Conservation (phyloP, 2,329 filamentous ascomycete species). For the Drechmeria coniospora region DNA sequence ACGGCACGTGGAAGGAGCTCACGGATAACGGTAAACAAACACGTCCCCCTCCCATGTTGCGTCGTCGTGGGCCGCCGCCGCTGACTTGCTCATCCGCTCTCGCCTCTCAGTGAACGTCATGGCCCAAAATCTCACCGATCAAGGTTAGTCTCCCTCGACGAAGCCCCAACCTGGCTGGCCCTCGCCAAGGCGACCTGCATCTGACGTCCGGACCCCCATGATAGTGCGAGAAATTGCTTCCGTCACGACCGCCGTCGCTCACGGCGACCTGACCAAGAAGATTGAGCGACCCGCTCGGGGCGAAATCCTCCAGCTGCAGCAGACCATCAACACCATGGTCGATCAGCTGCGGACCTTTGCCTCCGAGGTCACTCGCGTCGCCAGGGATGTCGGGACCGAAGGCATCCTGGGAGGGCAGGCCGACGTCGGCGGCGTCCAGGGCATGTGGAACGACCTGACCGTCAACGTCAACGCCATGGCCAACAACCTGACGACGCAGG, state of each 20-base stretch:
- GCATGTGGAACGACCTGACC: conserved; percentile 79
- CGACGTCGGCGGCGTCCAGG: conserved; percentile 69
- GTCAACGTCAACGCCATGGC: conserved; percentile 83
- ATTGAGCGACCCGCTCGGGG: conserved; percentile 68
- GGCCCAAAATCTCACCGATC: conserved; percentile 68
- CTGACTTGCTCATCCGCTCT: conserved; percentile 12
- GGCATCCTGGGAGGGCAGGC: conserved; percentile 71
- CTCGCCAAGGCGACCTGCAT: background rate
- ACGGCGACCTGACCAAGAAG: conserved; percentile 71
- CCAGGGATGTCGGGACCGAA: conserved; percentile 71
- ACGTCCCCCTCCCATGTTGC: background rate
- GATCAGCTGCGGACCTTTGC: conserved; percentile 73
- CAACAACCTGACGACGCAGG: conserved; percentile 73
- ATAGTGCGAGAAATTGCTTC: conserved; percentile 72
- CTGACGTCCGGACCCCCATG: conserved; percentile 5
- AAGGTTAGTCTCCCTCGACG: conserved; percentile 27
- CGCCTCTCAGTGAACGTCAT: conserved; percentile 53
- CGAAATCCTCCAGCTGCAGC: conserved; percentile 69
- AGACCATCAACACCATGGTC: conserved; percentile 83
- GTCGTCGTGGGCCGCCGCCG: background rate
- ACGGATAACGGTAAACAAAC: conserved; percentile 58
- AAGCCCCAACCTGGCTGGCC: background rate
- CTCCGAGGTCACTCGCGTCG: conserved; percentile 69
- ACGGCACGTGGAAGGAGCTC: conserved; percentile 94
- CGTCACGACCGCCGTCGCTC: conserved; percentile 69